These are phyloP conservation scores for Epichloe hybrida DNA, from an alignment of 2,329 filamentous ascomycete species.

Conservation along the genomic window DNA sequence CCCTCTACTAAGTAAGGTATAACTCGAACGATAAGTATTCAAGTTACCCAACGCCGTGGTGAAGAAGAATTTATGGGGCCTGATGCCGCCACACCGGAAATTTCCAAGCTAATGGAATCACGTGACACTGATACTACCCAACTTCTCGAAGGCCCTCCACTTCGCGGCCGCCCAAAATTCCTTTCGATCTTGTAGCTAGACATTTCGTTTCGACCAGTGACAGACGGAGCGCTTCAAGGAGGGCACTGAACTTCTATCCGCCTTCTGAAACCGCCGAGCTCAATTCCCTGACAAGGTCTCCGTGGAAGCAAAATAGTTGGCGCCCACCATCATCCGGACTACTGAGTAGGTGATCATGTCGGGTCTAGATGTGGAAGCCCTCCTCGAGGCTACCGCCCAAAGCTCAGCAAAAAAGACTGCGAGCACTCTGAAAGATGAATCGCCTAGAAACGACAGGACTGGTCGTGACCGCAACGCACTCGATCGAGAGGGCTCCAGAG, in stretches of 20 bases:
- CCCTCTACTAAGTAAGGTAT: no score
- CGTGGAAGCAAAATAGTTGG: not conserved
- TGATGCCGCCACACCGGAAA: not conserved
- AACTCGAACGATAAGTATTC: no score
- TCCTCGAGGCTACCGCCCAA: conserved; percentile 74
- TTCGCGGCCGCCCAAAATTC: not conserved
- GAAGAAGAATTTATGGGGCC: not conserved
- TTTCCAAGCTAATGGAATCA: not conserved
- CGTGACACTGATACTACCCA: not conserved
- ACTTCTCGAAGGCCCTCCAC: not conserved
- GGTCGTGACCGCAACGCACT: conserved; percentile 29
- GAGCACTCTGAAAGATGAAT: conserved; percentile 35
- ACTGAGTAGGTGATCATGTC: conserved; percentile 26
- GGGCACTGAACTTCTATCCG: not conserved
- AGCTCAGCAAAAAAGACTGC: conserved; percentile 35
- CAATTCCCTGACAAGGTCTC: not conserved
- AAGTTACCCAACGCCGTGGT: no score
- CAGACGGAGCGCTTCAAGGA: not conserved
- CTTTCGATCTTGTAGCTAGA: not conserved
- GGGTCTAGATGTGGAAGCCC: conserved; percentile 66
- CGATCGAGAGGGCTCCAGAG: conserved; percentile 40
- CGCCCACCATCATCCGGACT: not conserved
- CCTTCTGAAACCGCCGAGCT: not conserved
- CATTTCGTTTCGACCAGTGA: not conserved
- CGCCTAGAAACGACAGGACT: conserved; percentile 27